Evolutionary conservation across 2,329 filamentous ascomycete species (phyloP).

Genomic region (Fusarium sp.): DNA sequence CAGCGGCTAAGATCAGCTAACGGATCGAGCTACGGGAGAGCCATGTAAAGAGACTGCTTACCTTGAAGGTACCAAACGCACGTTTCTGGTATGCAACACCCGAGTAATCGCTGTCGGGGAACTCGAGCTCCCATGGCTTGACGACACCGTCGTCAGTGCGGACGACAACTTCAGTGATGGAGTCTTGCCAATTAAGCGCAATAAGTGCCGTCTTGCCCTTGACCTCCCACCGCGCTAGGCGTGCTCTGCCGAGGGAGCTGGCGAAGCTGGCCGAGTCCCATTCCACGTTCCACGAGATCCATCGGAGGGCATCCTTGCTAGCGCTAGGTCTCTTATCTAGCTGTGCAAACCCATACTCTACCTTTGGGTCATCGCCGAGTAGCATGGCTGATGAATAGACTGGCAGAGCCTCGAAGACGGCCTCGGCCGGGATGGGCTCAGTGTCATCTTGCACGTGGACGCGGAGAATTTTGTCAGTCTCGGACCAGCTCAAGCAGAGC

Average conservation of each 20-base stretch:
- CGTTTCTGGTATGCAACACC: not conserved
- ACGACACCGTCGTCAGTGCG: not conserved
- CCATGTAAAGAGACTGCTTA: not conserved
- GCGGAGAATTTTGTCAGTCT: not conserved
- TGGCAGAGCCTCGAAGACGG: not conserved
- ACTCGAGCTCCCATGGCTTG: not conserved
- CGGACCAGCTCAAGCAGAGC: not conserved
- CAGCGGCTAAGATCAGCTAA: not conserved
- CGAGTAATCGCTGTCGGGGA: not conserved
- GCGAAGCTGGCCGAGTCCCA: not conserved
- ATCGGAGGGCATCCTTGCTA: no score
- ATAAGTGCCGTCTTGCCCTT: not conserved
- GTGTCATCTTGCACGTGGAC: not conserved
- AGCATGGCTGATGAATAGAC: not conserved
- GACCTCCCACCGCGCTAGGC: not conserved
- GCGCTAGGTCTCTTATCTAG: no score
- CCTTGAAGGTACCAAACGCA: not conserved
- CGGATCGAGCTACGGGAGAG: not conserved
- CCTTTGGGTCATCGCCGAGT: no score
- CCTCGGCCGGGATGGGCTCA: not conserved
- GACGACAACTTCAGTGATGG: not conserved
- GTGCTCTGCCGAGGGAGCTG: not conserved
- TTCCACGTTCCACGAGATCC: not conserved
- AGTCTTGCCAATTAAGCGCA: not conserved
- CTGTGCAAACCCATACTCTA: no score